Percentiles rank a stretch among this genome's conserved stretches.
These are phyloP conservation scores for Amanita rubescens DNA, from an alignment of 768 basidiomycete genomes.

Conservation along the genomic window DNA sequence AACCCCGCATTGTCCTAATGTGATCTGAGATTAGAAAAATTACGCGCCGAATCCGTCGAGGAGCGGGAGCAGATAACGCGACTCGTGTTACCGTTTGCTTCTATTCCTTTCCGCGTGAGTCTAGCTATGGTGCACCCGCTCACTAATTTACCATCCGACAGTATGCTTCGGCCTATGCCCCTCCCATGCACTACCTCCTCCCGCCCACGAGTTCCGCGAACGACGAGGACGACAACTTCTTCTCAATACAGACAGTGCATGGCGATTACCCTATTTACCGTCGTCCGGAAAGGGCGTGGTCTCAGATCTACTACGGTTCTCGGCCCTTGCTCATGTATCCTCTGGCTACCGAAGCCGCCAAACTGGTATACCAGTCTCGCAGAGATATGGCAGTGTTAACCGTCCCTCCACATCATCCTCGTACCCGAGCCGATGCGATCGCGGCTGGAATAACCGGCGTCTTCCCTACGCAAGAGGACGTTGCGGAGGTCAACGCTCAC, in stretches of 20 bases:
- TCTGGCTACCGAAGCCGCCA: conserved; percentile 49
- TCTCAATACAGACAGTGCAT: conserved; percentile 27
- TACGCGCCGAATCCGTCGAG: conserved; percentile 19
- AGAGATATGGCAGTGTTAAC: conserved; percentile 40
- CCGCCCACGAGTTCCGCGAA: conserved; percentile 30
- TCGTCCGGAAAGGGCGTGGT: conserved; percentile 14
- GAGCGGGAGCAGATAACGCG: conserved; percentile 23
- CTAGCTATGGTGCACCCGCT: conserved; percentile 2
- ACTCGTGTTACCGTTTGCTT: conserved; percentile 22
- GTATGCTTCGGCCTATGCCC: conserved; percentile 53
- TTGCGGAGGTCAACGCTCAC: conserved; percentile 46
- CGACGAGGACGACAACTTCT: conserved; percentile 9
- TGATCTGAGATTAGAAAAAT: conserved; percentile 14
- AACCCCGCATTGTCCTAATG: neutral
- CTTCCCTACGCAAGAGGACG: conserved; percentile 50
- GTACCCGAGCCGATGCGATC: conserved; percentile 19
- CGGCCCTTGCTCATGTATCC: conserved; percentile 28
- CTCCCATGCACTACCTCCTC: conserved; percentile 51
- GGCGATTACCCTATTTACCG: conserved; percentile 44
- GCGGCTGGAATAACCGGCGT: conserved; percentile 17
- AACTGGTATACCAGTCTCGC: conserved; percentile 54
- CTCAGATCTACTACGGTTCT: conserved; percentile 22
- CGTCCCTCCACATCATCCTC: conserved; percentile 32
- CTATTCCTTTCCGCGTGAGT: conserved; percentile 43
- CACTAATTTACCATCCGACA: conserved; percentile 14